Evolutionary conservation across 805 yeast species (phyloP).

Genomic region (Kazachstania martiniae): DNA sequence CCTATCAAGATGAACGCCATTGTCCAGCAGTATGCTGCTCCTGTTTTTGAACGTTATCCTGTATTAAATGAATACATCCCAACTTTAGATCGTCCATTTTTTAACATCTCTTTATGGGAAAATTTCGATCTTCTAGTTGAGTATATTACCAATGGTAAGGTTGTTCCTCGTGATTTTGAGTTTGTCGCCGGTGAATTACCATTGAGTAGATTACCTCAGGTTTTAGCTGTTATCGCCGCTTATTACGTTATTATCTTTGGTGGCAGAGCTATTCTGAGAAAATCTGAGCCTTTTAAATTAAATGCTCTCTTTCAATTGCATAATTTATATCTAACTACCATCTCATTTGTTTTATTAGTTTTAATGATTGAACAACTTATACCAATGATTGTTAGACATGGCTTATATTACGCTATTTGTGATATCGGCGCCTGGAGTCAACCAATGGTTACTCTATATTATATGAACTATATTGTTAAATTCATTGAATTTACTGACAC

Average conservation of each 20-base stretch:
- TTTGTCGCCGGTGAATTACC: slow-evolving; percentile 58
- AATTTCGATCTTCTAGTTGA: slow-evolving; percentile 15
- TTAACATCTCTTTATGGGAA: slow-evolving; percentile 26
- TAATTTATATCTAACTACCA: slow-evolving; percentile 61
- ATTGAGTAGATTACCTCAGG: slow-evolving; percentile 52
- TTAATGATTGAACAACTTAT: slow-evolving; percentile 75
- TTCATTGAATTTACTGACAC: slow-evolving; percentile 86
- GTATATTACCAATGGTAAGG: slow-evolving; percentile 16
- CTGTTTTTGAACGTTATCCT: slow-evolving; percentile 15
- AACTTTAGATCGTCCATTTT: slow-evolving; percentile 27
- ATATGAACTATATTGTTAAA: slow-evolving; percentile 85
- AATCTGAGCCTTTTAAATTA: slow-evolving; percentile 59
- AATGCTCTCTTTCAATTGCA: slow-evolving; percentile 73
- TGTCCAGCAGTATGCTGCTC: slow-evolving; percentile 10
- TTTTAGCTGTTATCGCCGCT: slow-evolving; percentile 42
- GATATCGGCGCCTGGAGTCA: slow-evolving; percentile 69
- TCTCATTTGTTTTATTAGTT: slow-evolving; percentile 55
- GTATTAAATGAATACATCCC: slow-evolving; percentile 16
- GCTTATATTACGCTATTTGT: slow-evolving; percentile 79
- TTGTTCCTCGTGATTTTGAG: slow-evolving; percentile 38
- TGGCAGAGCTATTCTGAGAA: slow-evolving; percentile 55
- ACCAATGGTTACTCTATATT: slow-evolving; percentile 72
- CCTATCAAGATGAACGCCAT: slow-evolving; percentile 10
- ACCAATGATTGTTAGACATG: slow-evolving; percentile 66
- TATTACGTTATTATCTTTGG: slow-evolving; percentile 81